A percentile compares a stretch with the other conserved stretches of the same genome.
Evolutionary conservation across 148 eudicot genomes (phyloP).

Genomic region (Arbutus unedo): DNA sequence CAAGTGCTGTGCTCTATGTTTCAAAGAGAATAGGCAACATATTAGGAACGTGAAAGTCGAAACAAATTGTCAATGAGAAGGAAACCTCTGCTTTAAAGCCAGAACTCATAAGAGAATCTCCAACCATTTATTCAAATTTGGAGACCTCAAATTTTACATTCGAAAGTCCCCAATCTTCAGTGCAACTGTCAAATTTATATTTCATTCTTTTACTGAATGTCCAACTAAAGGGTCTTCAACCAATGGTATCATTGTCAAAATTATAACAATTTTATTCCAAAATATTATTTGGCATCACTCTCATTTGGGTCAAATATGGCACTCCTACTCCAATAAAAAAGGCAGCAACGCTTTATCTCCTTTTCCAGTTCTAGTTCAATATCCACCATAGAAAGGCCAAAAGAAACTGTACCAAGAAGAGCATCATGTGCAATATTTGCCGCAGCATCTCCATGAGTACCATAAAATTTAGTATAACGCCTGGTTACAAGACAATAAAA

Average conservation of each 20-base stretch:
- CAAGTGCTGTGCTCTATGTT: slow-evolving; percentile 28
- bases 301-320: not conserved
- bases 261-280: not conserved
- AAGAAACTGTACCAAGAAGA: slow-evolving; percentile 49
- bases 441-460: slow-evolving; percentile 61
- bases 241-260: not conserved
- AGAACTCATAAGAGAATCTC: not conserved
- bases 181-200: not conserved
- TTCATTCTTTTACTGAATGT: not conserved
- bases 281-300: not conserved
- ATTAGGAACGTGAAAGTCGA: not conserved
- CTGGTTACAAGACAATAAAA: slow-evolving; percentile 32
- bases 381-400: not conserved
- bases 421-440: slow-evolving; percentile 86
- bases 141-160: not conserved
- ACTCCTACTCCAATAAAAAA: not conserved
- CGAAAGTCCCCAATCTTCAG: not conserved
- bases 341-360: not conserved
- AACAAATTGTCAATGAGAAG: not conserved
- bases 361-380: not conserved
- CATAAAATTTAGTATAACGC: slow-evolving; percentile 93
- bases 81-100: not conserved
- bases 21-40: not conserved
- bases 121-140: not conserved
- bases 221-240: not conserved